Percentiles rank a stretch among this genome's conserved stretches.
phyloP scores from a whole-genome alignment of 495 filamentous ascomycete genomes.

The Aspergillus leporis region DNA sequence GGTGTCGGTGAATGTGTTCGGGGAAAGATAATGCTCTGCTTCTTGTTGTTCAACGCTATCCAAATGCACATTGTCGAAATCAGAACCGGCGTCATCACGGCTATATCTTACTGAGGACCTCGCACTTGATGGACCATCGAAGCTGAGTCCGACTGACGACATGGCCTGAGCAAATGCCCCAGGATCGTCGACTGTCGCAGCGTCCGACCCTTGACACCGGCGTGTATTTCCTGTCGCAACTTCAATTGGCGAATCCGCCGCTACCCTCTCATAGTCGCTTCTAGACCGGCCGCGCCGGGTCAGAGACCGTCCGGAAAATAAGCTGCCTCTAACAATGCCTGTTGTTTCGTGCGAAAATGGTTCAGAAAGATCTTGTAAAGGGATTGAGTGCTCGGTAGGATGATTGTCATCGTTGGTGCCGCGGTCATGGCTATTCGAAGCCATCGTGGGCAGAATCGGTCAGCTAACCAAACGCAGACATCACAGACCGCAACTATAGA shows the following conservation, averaged over 20 bases:
- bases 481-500: conserved; percentile 31
- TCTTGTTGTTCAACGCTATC: conserved; percentile 28
- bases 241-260: conserved; percentile 52
- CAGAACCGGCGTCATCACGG: conserved; percentile 30
- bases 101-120: conserved; percentile 25
- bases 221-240: conserved; percentile 23
- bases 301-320: conserved; percentile 41
- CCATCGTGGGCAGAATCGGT: conserved; percentile 54
- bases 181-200: conserved; percentile 47
- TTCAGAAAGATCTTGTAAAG: conserved; percentile 76
- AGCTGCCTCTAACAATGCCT: conserved; percentile 32
- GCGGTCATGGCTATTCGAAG: conserved; percentile 55
- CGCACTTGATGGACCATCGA: conserved; percentile 37
- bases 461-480: conserved; percentile 46
- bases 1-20: conserved; percentile 61
- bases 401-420: conserved; percentile 45
- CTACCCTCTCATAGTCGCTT: conserved; percentile 52
- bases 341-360: conserved; percentile 45
- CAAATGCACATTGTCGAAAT: conserved; percentile 35
- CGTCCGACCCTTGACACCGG: conserved; percentile 28
- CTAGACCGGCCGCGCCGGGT: conserved; percentile 31
- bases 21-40: conserved; percentile 53
- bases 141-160: conserved; percentile 59
- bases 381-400: conserved; percentile 69
- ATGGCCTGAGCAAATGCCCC: conserved; percentile 61